Evolutionary conservation across 2,329 filamentous ascomycete species (phyloP), one percentile per base, ranked within the genome.

Genomic region (Anthostomella pinea): DNA sequence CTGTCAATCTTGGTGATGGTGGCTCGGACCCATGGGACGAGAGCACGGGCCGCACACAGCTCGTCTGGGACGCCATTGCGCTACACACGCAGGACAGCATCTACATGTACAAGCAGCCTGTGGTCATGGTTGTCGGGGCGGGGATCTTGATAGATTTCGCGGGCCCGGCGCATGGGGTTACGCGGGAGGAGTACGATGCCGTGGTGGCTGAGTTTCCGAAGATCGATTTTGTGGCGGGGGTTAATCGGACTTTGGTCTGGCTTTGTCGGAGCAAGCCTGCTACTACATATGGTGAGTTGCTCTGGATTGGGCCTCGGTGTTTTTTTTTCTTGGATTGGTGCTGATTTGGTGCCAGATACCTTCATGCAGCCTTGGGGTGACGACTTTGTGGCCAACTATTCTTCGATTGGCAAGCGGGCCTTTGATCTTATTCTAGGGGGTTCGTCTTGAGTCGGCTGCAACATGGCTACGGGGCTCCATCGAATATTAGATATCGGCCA

Each of bases 21-120:
- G 23, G 15, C 25, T 5, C 15, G 9, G 31, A 59, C 34, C 44
- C 43, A 13, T 71, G 67, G 66, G 60, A 67, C 30, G 53, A 63
- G 18, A 15, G 35, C 16, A 28, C 41, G 10, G 3, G n/a, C n/a
- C n/a, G n/a, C n/a, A n/a, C 66, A 4, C 69, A 74, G 51, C 56
- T 72, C 5, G 59, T 70, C 10, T 74, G 68, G 68, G 69, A 74
- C 44, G 51, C 63, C 9, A 73, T 75, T 39, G 70, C 70, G 1
- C 55, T 74, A 38, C 68, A 70, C 47, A 65, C 63, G 0, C 60
- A 59, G 5, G 39, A 41, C 0, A 56, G 42, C n/a, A 64, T 72
- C 21, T 58, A 57, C 8, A 41, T 41, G 7, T 61, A 68, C 49
- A 73, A 72, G 46, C 59, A 72, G 50, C 54, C 61, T 5, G 64